A percentile compares a stretch with the other conserved stretches of the same genome.
These are phyloP conservation scores for Arachis monticola DNA, from an alignment of 331 rosid genomes.

Conservation along the genomic window DNA sequence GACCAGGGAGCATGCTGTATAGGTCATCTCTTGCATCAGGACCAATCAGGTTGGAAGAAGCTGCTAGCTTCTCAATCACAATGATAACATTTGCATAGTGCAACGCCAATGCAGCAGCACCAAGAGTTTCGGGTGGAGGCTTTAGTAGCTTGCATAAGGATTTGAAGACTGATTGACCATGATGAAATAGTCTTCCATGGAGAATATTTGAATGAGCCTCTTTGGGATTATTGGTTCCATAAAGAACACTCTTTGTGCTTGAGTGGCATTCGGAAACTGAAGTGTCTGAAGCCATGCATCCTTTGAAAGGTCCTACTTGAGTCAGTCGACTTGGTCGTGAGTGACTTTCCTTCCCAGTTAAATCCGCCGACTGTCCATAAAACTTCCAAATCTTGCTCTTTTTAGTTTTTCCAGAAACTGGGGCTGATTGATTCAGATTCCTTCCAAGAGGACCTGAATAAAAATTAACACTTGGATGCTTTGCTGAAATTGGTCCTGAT, in stretches of 20 bases:
- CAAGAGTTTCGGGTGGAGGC: constrained; percentile 84
- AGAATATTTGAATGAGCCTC: constrained; percentile 43
- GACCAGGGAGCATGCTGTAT: constrained; percentile 85
- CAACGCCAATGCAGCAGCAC: constrained; percentile 76
- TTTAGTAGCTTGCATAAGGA: constrained; percentile 59
- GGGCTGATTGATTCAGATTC: constrained; percentile 55
- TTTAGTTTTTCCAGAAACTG: constrained; percentile 58
- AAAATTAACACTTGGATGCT: constrained; percentile 49
- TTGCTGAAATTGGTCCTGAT: constrained; percentile 61
- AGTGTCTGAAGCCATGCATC: constrained; percentile 63
- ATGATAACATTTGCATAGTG: constrained; percentile 91
- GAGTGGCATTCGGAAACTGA: constrained; percentile 55
- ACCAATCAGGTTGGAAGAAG: constrained; percentile 89
- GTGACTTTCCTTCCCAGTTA: constrained; percentile 56
- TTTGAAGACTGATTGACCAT: constrained; percentile 53
- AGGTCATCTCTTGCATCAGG: constrained; percentile 92
- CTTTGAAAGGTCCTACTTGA: constrained; percentile 91
- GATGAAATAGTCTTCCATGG: constrained; percentile 44
- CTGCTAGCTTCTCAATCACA: constrained; percentile 83
- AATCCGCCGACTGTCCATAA: constrained; percentile 44
- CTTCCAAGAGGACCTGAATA: constrained; percentile 78
- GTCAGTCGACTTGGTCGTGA: constrained; percentile 62
- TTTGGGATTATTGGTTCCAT: constrained; percentile 46
- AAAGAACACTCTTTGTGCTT: constrained; percentile 53
- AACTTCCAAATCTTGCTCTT: constrained; percentile 62